Evolutionary conservation across 2,329 filamentous ascomycete genomes (phyloP).

Genomic region (Alternaria hordeiaustralica): DNA sequence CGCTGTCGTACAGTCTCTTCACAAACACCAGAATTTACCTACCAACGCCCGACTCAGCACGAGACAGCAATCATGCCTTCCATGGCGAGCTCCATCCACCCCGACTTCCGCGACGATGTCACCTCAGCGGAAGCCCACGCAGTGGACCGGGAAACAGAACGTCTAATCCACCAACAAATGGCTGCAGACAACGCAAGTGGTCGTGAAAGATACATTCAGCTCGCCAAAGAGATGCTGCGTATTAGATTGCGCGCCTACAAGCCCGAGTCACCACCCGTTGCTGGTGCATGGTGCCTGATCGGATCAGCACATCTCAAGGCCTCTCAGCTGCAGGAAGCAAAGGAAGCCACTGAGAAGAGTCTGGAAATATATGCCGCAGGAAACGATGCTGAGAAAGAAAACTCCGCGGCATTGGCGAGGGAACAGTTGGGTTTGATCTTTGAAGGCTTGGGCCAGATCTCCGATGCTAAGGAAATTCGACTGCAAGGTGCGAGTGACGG

Average conservation of each 20-base stretch:
- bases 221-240: not conserved
- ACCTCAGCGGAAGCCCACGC: not conserved
- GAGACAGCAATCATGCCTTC: not conserved
- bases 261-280: not conserved
- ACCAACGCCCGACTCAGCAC: not conserved
- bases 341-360: not conserved
- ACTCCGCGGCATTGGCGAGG: not conserved
- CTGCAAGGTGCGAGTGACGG: not conserved
- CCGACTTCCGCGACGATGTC: not conserved
- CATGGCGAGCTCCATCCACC: conserved; percentile 1
- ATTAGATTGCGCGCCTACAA: not conserved
- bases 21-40: not conserved
- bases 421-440: not conserved
- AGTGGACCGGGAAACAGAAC: not conserved
- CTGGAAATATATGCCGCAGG: not conserved
- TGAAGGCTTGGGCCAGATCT: not conserved
- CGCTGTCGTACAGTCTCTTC: not conserved
- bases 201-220: not conserved
- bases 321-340: not conserved
- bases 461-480: not conserved
- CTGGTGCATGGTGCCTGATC: not conserved
- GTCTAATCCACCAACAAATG: not conserved
- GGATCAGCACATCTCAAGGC: not conserved
- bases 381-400: not conserved
- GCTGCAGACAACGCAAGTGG: not conserved